Evolutionary conservation across 305 asterid genomes (phyloP).

Genomic region (Fraxinus angustifolia): DNA sequence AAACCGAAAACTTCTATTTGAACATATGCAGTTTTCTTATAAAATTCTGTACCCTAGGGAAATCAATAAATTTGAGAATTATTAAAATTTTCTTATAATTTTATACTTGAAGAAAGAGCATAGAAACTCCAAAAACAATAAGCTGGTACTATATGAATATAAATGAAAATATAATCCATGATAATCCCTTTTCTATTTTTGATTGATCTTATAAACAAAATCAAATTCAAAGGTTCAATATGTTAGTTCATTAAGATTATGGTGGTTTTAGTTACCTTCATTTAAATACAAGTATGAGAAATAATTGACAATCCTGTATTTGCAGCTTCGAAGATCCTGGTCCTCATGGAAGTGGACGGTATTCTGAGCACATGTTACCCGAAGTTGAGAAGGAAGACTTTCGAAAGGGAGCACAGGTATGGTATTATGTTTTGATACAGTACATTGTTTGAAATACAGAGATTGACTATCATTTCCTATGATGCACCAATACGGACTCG

Average conservation of each 20-base stretch:
- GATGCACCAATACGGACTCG: too few species aligned
- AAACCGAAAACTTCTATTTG: neutral
- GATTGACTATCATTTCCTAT: neutral
- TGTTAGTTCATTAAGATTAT: constrained; percentile 2
- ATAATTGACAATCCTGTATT: constrained; percentile 22
- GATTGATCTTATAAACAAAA: neutral
- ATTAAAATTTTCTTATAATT: neutral
- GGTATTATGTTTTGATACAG: constrained; percentile 14
- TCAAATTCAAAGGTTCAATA: neutral
- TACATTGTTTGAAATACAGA: neutral
- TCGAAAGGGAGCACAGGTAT: constrained; percentile 98
- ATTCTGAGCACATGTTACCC: constrained; percentile 82
- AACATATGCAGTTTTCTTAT: neutral
- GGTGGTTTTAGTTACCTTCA: neutral
- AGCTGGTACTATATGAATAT: neutral
- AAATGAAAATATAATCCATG: neutral
- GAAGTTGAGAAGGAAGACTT: constrained; percentile 86
- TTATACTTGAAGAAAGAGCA: neutral
- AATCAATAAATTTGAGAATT: neutral
- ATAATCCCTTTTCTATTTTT: neutral
- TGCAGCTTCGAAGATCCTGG: constrained; percentile 99
- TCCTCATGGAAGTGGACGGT: constrained; percentile 98
- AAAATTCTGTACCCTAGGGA: neutral
- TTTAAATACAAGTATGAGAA: constrained; percentile 17
- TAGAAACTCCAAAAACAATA: neutral